Evolutionary conservation across 2,329 filamentous ascomycete species (phyloP).

Genomic region (Fusarium ramigenum): DNA sequence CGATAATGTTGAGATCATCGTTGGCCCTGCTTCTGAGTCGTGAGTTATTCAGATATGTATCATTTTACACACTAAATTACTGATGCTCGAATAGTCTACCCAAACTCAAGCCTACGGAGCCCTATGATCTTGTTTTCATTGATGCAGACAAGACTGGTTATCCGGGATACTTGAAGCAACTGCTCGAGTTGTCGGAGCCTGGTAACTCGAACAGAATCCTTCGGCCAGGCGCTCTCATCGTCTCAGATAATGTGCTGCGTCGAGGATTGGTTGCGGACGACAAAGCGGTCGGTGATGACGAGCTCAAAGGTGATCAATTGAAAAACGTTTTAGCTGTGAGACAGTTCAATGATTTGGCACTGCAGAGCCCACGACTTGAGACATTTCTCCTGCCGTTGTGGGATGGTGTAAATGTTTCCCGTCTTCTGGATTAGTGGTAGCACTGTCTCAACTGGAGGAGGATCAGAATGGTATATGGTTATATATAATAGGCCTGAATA

Average conservation of each 20-base stretch:
- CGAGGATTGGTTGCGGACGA: conserved; percentile 58
- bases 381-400: conserved; percentile 54
- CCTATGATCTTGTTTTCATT: conserved; percentile 64
- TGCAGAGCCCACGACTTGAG: conserved; percentile 50
- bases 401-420: conserved; percentile 54
- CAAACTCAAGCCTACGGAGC: conserved; percentile 45
- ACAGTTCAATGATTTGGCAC: conserved; percentile 49
- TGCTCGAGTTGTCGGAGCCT: conserved; percentile 56
- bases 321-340: conserved; percentile 44
- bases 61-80: not conserved
- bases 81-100: conserved; percentile 34
- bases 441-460: not conserved
- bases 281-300: conserved; percentile 20
- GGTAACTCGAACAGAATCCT: conserved; percentile 53
- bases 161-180: conserved; percentile 56
- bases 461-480: not conserved
- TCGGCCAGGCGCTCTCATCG: conserved; percentile 58
- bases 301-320: conserved; percentile 31
- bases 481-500: conserved; percentile 9
- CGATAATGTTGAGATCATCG: conserved; percentile 57
- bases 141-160: conserved; percentile 65
- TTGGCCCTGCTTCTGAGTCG: conserved; percentile 59
- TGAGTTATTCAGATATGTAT: conserved; percentile 41
- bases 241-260: conserved; percentile 65
- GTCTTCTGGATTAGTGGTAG: conserved; percentile 49